Conservation (phyloP, 2,329 filamentous ascomycete species). For the Ceratocystis diversiconidia region DNA sequence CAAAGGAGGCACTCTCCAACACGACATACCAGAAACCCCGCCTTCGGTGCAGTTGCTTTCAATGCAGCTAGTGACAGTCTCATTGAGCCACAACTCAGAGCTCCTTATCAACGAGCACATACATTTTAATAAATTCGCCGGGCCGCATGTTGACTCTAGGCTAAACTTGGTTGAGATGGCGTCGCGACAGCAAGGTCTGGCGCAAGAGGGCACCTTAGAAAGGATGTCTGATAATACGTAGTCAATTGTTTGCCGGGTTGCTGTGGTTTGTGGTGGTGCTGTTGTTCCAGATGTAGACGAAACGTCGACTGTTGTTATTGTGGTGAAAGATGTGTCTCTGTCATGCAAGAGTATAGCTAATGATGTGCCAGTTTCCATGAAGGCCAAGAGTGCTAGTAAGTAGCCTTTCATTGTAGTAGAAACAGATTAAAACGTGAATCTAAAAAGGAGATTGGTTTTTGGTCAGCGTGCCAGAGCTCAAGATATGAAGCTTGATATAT, state of each 20-base stretch:
- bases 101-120: conserved; percentile 12
- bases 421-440: not conserved
- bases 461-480: not conserved
- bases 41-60: conserved; percentile 1
- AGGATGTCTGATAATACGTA: conserved; percentile 8
- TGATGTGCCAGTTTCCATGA: not conserved
- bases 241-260: conserved; percentile 2
- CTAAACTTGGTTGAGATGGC: conserved; percentile 10
- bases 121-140: conserved; percentile 10
- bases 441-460: not conserved
- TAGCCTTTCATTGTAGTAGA: not conserved
- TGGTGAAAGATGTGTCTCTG: not conserved
- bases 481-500: not conserved
- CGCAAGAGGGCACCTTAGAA: conserved; percentile 11
- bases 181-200: conserved; percentile 1
- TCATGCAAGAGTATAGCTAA: not conserved
- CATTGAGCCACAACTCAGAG: not conserved
- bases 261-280: not conserved
- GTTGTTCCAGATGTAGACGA: not conserved
- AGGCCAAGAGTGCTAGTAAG: not conserved
- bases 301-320: not conserved
- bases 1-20: not conserved
- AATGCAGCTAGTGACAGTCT: conserved; percentile 13
- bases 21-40: conserved; percentile 9
- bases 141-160: conserved; percentile 1